These are phyloP conservation scores for Fusarium coicis DNA, from an alignment of 2,329 filamentous ascomycete species.

Conservation along the genomic window DNA sequence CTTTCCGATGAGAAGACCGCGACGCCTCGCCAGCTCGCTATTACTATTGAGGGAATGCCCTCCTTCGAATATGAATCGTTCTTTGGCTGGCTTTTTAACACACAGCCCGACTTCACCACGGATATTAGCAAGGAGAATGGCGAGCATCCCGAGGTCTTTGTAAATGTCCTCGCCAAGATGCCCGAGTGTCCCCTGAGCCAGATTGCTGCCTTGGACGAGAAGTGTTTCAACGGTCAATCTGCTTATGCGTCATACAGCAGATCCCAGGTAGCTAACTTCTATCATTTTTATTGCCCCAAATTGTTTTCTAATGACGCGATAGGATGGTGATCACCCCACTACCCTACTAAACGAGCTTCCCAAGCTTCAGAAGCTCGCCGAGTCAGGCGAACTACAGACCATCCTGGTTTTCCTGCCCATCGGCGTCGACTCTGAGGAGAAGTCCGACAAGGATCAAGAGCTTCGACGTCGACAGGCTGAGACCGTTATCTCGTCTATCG, in stretches of 20 bases:
- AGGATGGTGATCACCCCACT: slow-evolving; percentile 55
- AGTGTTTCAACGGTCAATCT: slow-evolving; percentile 58
- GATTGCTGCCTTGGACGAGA: slow-evolving; percentile 54
- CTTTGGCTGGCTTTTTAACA: slow-evolving; percentile 52
- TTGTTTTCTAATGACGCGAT: slow-evolving; percentile 35
- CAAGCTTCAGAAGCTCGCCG: slow-evolving; percentile 58
- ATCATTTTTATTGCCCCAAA: neutral
- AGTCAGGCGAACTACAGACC: slow-evolving; percentile 64
- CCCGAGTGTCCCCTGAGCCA: slow-evolving; percentile 53
- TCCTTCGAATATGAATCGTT: slow-evolving; percentile 55
- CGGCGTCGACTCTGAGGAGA: slow-evolving; percentile 51
- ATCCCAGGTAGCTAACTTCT: slow-evolving; percentile 51
- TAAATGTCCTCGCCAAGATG: slow-evolving; percentile 50
- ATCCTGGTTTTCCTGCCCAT: slow-evolving; percentile 66
- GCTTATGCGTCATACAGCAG: slow-evolving; percentile 58
- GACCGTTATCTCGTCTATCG: slow-evolving; percentile 55
- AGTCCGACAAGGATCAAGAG: slow-evolving; percentile 55
- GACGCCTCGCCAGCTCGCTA: slow-evolving; percentile 64
- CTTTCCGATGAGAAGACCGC: slow-evolving; percentile 54
- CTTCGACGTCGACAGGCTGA: slow-evolving; percentile 62
- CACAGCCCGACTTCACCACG: slow-evolving; percentile 60
- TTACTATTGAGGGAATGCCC: slow-evolving; percentile 68
- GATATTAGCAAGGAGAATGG: slow-evolving; percentile 58
- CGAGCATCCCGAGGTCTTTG: slow-evolving; percentile 54
- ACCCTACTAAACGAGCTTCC: slow-evolving; percentile 58